Conservation (phyloP, 225 moss, liverwort and hornwort species). For the Pseudoscleropodium purum region DNA sequence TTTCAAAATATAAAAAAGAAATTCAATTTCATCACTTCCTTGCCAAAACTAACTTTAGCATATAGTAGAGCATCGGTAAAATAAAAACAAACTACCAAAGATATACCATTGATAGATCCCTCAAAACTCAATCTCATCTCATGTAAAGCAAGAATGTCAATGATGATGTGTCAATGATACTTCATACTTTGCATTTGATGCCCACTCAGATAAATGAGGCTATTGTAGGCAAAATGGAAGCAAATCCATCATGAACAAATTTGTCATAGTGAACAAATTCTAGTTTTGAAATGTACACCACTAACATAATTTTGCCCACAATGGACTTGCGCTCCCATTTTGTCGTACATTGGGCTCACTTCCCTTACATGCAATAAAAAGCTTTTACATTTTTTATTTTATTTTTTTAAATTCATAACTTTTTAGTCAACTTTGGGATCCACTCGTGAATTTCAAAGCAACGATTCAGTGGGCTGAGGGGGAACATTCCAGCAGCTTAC, state of each 20-base stretch:
- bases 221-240: not conserved
- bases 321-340: too few relatives aligned
- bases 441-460: not conserved
- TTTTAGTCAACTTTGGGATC: not conserved
- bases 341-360: too few relatives aligned
- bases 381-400: not conserved
- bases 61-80: not conserved
- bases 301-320: not conserved
- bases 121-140: not conserved
- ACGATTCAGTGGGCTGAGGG: not conserved
- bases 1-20: not conserved
- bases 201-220: not conserved
- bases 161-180: too few relatives aligned
- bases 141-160: accelerated
- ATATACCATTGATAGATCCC: not conserved
- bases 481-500: not conserved
- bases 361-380: not conserved
- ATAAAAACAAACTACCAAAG: not conserved
- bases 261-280: not conserved
- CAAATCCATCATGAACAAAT: too few relatives aligned
- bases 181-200: not conserved
- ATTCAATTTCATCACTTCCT: not conserved
- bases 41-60: too few relatives aligned
- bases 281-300: not conserved
- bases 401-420: not conserved